Percentiles rank a stretch among this genome's conserved stretches.
Conservation (phyloP, 305 asterid genomes). For the Petunia hybrid region DNA sequence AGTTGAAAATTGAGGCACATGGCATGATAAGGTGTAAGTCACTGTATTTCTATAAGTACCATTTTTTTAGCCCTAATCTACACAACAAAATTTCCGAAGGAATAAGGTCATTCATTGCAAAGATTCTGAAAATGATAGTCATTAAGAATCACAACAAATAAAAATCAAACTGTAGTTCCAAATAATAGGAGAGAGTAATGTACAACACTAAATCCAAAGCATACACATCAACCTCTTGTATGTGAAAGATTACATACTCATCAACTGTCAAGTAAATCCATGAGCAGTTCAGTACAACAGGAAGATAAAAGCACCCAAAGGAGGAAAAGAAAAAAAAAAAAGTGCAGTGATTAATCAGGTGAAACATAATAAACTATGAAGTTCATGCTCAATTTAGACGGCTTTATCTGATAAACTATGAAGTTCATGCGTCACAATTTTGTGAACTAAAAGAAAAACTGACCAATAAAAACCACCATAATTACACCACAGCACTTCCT, state of each 20-base stretch:
- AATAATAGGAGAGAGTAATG: not conserved
- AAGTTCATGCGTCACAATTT: not conserved
- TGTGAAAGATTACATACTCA: conserved; percentile 2
- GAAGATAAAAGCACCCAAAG: not conserved
- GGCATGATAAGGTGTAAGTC: conserved; percentile 12
- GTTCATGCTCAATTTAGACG: conserved; percentile 21
- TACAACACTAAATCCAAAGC: conserved; percentile 5
- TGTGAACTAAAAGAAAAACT: conserved; percentile 18
- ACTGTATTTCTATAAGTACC: not conserved
- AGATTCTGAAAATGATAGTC: conserved; percentile 16
- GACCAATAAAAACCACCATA: conserved; percentile 9
- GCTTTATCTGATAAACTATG: not conserved
- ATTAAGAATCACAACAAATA: not conserved
- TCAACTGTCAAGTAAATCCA: conserved; percentile 20
- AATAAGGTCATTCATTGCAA: not conserved
- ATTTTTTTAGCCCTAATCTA: conserved; percentile 11
- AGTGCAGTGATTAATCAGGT: not conserved
- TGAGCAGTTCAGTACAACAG: not conserved
- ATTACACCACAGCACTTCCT: not conserved
- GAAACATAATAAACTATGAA: conserved; percentile 12
- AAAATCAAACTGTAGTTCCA: conserved; percentile 1
- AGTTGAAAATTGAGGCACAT: conserved; percentile 10
- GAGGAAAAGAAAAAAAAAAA: not conserved
- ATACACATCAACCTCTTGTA: not conserved
- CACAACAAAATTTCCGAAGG: conserved; percentile 17